Conservation (phyloP, 148 eudicot genomes). For the Fallopia convolvulus region DNA sequence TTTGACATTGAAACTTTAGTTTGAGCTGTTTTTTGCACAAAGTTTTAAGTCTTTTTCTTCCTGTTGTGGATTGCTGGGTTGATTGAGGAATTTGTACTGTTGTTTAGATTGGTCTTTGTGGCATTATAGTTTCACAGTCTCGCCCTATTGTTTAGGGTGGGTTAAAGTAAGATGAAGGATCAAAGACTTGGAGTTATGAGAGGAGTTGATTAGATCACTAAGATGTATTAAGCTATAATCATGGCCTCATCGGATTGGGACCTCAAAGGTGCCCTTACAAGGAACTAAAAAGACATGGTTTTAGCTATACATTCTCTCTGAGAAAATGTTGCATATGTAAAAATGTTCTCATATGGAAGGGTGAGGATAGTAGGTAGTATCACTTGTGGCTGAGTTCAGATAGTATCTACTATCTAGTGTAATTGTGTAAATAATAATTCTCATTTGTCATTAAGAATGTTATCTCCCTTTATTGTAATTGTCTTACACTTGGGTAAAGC, state of each 20-base stretch:
- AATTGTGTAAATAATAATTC: background rate
- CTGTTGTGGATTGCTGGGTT: background rate
- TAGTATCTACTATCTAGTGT: background rate
- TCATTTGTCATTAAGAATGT: too few species aligned
- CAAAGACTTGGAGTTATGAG: background rate
- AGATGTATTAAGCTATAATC: background rate
- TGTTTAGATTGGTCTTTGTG: background rate
- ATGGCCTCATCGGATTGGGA: background rate
- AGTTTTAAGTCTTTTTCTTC: background rate
- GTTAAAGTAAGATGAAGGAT: background rate
- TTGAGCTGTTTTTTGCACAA: too few species aligned
- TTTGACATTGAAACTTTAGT: background rate
- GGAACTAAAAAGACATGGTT: background rate
- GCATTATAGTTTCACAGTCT: too few species aligned
- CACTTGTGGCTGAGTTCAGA: background rate
- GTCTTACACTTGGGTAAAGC: too few species aligned
- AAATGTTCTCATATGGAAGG: too few species aligned
- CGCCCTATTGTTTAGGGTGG: background rate
- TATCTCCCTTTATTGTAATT: too few species aligned
- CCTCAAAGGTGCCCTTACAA: background rate
- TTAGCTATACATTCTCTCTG: background rate
- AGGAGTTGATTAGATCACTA: background rate
- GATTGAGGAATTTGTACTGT: background rate
- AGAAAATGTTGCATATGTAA: background rate
- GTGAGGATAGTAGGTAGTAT: too few species aligned